Evolutionary conservation across 345 rosid genomes (phyloP).

Genomic region (Citrus medica): DNA sequence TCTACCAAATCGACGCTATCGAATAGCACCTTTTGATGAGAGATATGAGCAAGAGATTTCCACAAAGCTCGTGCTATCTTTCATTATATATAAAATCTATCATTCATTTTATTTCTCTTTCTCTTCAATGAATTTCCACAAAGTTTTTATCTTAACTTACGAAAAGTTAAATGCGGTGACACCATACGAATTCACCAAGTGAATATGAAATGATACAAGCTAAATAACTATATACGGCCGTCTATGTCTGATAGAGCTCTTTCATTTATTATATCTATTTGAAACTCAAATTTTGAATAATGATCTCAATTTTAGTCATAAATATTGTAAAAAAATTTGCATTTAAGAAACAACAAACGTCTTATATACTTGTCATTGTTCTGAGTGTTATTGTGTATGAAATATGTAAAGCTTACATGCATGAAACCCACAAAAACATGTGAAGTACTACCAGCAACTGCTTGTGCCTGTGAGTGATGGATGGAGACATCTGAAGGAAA

Average conservation of each 20-base stretch:
- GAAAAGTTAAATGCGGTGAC: neutral
- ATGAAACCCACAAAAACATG: conserved; percentile 20
- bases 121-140: no score
- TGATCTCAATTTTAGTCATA: no score
- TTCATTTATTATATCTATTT: no score
- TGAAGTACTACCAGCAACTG: conserved; percentile 10
- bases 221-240: neutral
- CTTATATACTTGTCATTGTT: neutral
- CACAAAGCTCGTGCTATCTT: no score
- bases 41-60: no score
- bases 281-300: no score
- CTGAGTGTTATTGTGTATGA: neutral
- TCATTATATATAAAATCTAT: no score
- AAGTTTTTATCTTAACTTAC: no score
- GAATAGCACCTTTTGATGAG: no score
- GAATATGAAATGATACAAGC: neutral
- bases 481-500: neutral
- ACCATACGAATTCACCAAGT: neutral
- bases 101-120: no score
- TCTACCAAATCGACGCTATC: no score
- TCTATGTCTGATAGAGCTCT: neutral
- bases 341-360: neutral
- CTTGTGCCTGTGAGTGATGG: conserved; percentile 36
- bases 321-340: neutral
- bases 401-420: neutral